phyloP scores from a whole-genome alignment of 768 basidiomycete genomes.

The Inosperma sp. region DNA sequence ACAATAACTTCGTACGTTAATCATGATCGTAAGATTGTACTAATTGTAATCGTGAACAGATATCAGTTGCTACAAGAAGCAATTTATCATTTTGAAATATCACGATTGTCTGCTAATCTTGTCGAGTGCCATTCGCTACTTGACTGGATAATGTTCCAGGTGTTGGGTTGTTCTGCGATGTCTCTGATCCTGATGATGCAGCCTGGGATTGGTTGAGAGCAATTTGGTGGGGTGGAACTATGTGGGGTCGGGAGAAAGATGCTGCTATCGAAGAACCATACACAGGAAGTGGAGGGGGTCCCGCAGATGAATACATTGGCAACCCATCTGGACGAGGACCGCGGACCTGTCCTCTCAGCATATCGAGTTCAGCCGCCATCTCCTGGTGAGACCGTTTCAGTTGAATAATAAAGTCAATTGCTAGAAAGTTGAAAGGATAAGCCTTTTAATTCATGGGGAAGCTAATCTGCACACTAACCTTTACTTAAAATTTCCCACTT shows the following conservation, averaged over 20 bases:
- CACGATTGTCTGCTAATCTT: too few relatives aligned
- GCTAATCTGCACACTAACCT: slow-evolving; percentile 43
- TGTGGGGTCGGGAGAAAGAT: slow-evolving; percentile 41
- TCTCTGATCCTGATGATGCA: too few relatives aligned
- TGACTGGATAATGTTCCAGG: slow-evolving; percentile 36
- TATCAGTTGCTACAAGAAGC: too few relatives aligned
- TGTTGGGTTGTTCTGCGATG: too few relatives aligned
- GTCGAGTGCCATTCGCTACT: slow-evolving; percentile 44
- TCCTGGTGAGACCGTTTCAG: slow-evolving; percentile 76
- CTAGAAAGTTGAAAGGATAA: slow-evolving; percentile 32
- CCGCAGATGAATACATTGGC: slow-evolving; percentile 47
- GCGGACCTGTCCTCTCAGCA: slow-evolving; percentile 71
- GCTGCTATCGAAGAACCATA: slow-evolving; percentile 47
- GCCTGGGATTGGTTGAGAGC: slow-evolving; percentile 32
- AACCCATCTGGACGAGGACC: slow-evolving; percentile 54
- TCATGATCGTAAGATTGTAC: too few relatives aligned
- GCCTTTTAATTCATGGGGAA: slow-evolving; percentile 7
- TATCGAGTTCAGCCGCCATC: slow-evolving; percentile 74
- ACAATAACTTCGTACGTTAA: too few relatives aligned
- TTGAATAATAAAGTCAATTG: slow-evolving; percentile 82
- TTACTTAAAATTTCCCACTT: slow-evolving; percentile 99
- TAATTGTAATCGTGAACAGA: too few relatives aligned
- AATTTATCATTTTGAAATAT: too few relatives aligned
- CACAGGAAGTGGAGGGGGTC: slow-evolving; percentile 40
- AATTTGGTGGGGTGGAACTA: slow-evolving; percentile 42